phyloP scores from a whole-genome alignment of 495 filamentous ascomycete genomes.

The Hypoxylon fragiforme region DNA sequence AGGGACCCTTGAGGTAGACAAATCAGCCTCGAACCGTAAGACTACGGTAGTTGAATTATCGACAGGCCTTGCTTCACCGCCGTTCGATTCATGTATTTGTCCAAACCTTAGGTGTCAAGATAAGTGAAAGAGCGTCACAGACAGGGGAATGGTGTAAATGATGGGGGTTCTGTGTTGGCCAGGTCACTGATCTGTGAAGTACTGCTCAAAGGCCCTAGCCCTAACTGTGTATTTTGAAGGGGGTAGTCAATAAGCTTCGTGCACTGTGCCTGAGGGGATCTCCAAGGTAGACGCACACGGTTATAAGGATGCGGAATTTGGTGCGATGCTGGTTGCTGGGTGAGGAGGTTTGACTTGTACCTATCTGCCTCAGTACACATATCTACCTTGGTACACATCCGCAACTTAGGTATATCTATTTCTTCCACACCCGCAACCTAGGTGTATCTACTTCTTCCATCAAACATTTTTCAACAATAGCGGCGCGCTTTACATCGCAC shows the following conservation, averaged over 20 bases:
- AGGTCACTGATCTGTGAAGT: neutral
- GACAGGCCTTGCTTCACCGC: neutral
- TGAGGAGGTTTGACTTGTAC: neutral
- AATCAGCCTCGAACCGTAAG: slow-evolving; percentile 27
- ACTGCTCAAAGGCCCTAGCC: neutral
- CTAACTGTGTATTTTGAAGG: slow-evolving; percentile 3
- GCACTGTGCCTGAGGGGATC: neutral
- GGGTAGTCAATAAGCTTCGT: slow-evolving; percentile 4
- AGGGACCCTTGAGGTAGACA: slow-evolving; percentile 8
- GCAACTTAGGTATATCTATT: too few species aligned
- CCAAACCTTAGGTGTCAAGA: neutral
- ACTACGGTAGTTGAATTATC: slow-evolving; percentile 31
- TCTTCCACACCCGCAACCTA: too few species aligned
- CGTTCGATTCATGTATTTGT: neutral
- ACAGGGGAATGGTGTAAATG: neutral
- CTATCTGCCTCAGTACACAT: neutral
- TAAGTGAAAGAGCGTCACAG: neutral
- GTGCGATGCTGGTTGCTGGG: neutral
- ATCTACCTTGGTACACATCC: neutral
- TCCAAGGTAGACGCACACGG: neutral
- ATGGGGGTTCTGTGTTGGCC: neutral
- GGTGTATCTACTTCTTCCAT: too few species aligned
- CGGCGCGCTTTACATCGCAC: too few species aligned
- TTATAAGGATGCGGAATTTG: too few species aligned
- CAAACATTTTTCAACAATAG: too few species aligned